Base-by-base conservation (phyloP, 495 filamentous ascomycete genomes). In the Pyronema domesticum region DNA sequence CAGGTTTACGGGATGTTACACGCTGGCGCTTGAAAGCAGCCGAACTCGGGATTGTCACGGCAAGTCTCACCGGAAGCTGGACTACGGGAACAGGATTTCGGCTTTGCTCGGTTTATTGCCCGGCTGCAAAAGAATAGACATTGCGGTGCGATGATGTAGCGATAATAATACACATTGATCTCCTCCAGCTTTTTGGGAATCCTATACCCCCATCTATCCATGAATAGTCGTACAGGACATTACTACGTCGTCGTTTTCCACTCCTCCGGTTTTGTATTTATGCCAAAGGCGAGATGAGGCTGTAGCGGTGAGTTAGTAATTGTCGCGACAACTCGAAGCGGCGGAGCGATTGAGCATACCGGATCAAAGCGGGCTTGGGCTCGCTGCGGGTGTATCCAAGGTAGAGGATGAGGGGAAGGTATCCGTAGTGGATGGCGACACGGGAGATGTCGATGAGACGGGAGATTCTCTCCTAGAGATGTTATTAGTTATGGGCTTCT, bases 371-470 rank as follows among this genome's bases (percentile, higher is more conserved):
- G 14, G 91, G 91, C 66, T 82, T 79, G 17, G 91, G 91, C 62
- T 86, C 81, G 74, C 89, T 95, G 66, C 83, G 80, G 43, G 89
- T 89, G 72, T 94, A 98, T 58, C 91, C 91, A 60, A 98, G 83
- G 71, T 95, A 98, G 70, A 98, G 74, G 68, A 98, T 93, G 70
- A 98, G 71, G 67, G 91, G 91, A 46, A 98, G 76, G 68, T 95
- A 98, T 69, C 91, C 91, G 74, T 96, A 98, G 73, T 98, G 91
- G 67, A 98, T 83, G n/a, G 86, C 86, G 59, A 96, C 80, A 56
- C 89, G 79, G 52, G 87, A 93, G 67, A 95, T 73, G 68, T 98
- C 91, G 64, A 98, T 86, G 67, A 95, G 74, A 72, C 85, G 88
- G 63, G 86, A 79, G 70, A 96, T 94, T 72, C 91, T 85, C 78